A percentile compares a stretch with the other conserved stretches of the same genome.
These are phyloP conservation scores for Boletus subcaerulescens DNA, from an alignment of 768 basidiomycete genomes.

Conservation along the genomic window DNA sequence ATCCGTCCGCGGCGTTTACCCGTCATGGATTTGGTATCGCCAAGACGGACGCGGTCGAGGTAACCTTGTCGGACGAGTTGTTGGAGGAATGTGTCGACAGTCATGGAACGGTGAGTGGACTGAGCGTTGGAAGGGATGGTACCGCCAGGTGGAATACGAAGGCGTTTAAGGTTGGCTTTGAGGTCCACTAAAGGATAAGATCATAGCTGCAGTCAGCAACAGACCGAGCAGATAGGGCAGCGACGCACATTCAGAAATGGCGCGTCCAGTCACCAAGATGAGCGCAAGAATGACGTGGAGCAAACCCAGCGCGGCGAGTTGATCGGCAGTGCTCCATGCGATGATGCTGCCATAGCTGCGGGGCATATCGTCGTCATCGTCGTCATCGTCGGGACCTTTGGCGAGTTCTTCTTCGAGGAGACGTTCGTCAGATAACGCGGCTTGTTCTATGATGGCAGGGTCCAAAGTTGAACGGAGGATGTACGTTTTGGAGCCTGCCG, in stretches of 20 bases:
- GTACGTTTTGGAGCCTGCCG: constrained; percentile 71
- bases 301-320: constrained; percentile 68
- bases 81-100: constrained; percentile 65
- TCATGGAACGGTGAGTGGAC: constrained; percentile 47
- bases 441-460: constrained; percentile 55
- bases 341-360: constrained; percentile 66
- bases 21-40: constrained; percentile 43
- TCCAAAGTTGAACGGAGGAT: constrained; percentile 78
- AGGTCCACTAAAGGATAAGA: constrained; percentile 58
- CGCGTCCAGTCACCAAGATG: constrained; percentile 77
- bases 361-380: constrained; percentile 48
- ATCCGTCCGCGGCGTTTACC: constrained; percentile 57
- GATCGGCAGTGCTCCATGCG: constrained; percentile 66
- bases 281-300: constrained; percentile 80
- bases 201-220: background rate
- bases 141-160: constrained; percentile 54
- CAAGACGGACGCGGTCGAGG: constrained; percentile 63
- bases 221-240: background rate
- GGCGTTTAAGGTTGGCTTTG: constrained; percentile 61
- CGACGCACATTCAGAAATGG: constrained; percentile 64
- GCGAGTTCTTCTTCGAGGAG: constrained; percentile 48
- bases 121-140: constrained; percentile 50
- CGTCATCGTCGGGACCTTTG: constrained; percentile 45
- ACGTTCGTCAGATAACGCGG: constrained; percentile 47
- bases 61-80: constrained; percentile 69